Base-by-base conservation (phyloP, 306 rosid genomes). In the Astragalus membranaceus region DNA sequence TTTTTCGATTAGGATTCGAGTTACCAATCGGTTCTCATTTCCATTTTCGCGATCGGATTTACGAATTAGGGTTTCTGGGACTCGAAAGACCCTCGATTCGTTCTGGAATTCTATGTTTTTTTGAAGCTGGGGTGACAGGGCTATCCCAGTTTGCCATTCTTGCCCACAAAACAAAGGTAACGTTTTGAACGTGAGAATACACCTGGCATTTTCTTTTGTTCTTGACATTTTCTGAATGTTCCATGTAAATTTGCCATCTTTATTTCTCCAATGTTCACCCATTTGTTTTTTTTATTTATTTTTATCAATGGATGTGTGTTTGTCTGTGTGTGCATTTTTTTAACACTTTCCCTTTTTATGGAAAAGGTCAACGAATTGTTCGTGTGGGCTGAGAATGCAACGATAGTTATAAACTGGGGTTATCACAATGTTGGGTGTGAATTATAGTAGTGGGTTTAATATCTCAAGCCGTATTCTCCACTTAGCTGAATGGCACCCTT, bases 401-500 rank as follows among this genome's bases (percentile, higher is more conserved):
- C 77, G 49, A 68, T 67, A 73, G 73, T 50, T 70, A 72, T 86
- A 82, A 85, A 60, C 78, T 87, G 94, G 94, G 85, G 88, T 75
- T 66, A 52, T 75, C 78, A 78, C 74, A 77, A 94, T 94, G 99
- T 76, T 87, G 83, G 85, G 77, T 88, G 78, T 76, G 86, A 87
- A 82, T 74, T 74, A 75, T 61, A 80, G 86, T 49, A 75, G 82
- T 36, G 86, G 80, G 55, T 76, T 78, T 41, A 72, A 69, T 58
- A 54, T 77, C 70, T 70, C 69, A n/a, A 80, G 85, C 72, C 76
- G 77, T 79, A 82, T 91, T 64, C 75, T 65, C 67, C 96, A 94
- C 69, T 81, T 89, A 73, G 97, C 95, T 56, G 97, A 94, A 81
- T 94, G 99, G 99, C 99, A 94, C 80, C 99, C 99, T 4, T 87